Percentiles rank a stretch among this genome's conserved stretches.
Evolutionary conservation across 1,139 yeast species (phyloP).

Genomic region (Tardiomyces digboiensis): DNA sequence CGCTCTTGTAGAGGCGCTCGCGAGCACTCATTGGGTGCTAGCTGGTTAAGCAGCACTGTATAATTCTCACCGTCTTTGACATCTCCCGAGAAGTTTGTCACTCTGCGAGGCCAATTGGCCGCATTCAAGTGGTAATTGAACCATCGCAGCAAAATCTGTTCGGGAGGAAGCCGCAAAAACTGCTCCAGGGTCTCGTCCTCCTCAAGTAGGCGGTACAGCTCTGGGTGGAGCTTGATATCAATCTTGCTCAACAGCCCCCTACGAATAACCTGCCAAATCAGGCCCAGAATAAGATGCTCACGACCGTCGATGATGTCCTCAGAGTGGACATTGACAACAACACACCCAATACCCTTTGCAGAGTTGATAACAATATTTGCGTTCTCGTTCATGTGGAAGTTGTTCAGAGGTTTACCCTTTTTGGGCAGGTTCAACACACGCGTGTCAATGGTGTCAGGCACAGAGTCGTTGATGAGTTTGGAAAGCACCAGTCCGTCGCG

Average conservation of each 20-base stretch:
- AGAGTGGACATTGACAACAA: conserved; percentile 94
- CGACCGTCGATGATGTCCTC: conserved; percentile 97
- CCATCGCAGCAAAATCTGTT: conserved; percentile 95
- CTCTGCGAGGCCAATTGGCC: conserved; percentile 87
- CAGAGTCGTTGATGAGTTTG: conserved; percentile 92
- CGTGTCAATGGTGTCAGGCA: conserved; percentile 96
- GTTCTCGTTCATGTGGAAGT: conserved; percentile 93
- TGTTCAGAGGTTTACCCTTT: conserved; percentile 74
- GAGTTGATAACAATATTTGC: conserved; percentile 97
- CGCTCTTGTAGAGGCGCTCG: conserved; percentile 65
- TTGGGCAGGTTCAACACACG: conserved; percentile 90
- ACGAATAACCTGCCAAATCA: conserved; percentile 97
- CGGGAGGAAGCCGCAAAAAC: conserved; percentile 93
- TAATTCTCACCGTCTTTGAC: conserved; percentile 94
- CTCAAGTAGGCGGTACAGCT: conserved; percentile 84
- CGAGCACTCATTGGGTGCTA: conserved; percentile 79
- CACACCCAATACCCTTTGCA: conserved; percentile 98
- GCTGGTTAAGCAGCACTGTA: conserved; percentile 78
- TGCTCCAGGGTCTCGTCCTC: conserved; percentile 98
- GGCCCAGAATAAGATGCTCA: conserved; percentile 90
- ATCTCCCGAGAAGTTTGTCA: conserved; percentile 76
- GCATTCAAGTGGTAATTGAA: conserved; percentile 92
- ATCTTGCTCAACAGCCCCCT: conserved; percentile 91
- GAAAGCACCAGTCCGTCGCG: conserved; percentile 92
- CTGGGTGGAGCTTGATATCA: conserved; percentile 95